Evolutionary conservation across 352 stramenopile genomes (phyloP).

Genomic region (Plasmopara viticola): DNA sequence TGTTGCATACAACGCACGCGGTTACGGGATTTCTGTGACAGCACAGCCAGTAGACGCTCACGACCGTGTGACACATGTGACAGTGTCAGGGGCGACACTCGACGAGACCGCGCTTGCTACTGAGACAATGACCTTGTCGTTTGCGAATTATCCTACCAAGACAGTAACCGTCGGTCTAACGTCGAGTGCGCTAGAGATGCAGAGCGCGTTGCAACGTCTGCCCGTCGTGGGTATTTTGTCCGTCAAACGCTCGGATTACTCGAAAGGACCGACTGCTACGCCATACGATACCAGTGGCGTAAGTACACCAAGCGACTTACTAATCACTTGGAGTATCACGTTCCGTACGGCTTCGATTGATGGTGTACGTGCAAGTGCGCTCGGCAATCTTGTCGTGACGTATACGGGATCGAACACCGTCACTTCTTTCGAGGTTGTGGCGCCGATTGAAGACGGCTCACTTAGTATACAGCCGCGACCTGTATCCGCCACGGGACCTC

Average conservation of each 20-base stretch:
- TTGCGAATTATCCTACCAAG: conserved; percentile 39
- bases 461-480: conserved; percentile 32
- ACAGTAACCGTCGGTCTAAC: conserved; percentile 37
- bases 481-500: conserved; percentile 44
- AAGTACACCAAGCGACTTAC: conserved; percentile 31
- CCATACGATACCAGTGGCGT: conserved; percentile 47
- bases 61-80: conserved; percentile 43
- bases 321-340: conserved; percentile 73
- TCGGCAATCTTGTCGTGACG: conserved; percentile 33
- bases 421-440: conserved; percentile 24
- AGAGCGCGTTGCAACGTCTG: conserved; percentile 48
- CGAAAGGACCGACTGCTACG: conserved; percentile 25
- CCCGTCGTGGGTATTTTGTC: conserved; percentile 44
- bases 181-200: conserved; percentile 42
- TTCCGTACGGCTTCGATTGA: conserved; percentile 51
- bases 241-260: conserved; percentile 60
- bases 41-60: conserved; percentile 43
- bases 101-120: conserved; percentile 22
- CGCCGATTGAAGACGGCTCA: conserved; percentile 16
- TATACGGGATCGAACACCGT: conserved; percentile 27
- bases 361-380: conserved; percentile 38
- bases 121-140: conserved; percentile 52
- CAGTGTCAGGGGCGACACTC: conserved; percentile 28
- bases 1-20: conserved; percentile 72
- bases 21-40: conserved; percentile 50